Base-by-base conservation (phyloP, 768 basidiomycete species). In the Leccinum subgranulosum region DNA sequence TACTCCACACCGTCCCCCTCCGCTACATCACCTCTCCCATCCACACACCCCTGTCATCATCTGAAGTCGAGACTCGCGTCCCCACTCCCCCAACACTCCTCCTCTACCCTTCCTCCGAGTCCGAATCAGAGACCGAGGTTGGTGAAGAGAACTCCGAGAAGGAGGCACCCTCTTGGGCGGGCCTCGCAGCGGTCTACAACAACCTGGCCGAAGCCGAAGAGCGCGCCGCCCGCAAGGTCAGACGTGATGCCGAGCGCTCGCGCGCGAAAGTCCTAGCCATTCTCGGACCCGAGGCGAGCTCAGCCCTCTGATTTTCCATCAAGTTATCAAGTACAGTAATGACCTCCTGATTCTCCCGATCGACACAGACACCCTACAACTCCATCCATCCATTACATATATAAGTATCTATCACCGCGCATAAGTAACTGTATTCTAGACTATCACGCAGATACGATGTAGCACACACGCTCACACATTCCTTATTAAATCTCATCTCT, bases 161-260 rank as follows among this genome's bases (percentile, higher is more conserved):
- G 23, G 45, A 46, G 14, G 19, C 25, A 46, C 12, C 10, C 15
- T 23, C 15, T 4, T 48, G 45, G 59, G 28, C 23, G 36, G 51
- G 39, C 46, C 27, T 59, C 43, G 58, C 58, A 25, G 28, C 41
- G 7, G 21, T 6, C 28, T 45, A 45, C 46, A 19, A 60, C 27
- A 27, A 53, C 29, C 2, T 39, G 1, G 36, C 39, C 25, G 55
- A 57, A 14, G 52, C 43, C 1, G 43, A 62, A 1, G 64, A 66
- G 39, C 53, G 21, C 17, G 52, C 41, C 4, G 10, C 19, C 3
- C 57, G 52, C 54, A 66, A 49, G 29, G 60, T 46, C 0, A 55
- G n/a, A 55, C 64, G 64, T 48, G 49, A 57, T 46, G 50, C 50
- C 5, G 12, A 27, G 17, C 53, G 63, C 25, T 62, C 64, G 1